phyloP scores from a whole-genome alignment of 2,329 filamentous ascomycete genomes.

The Trichothecium sympodiale region DNA sequence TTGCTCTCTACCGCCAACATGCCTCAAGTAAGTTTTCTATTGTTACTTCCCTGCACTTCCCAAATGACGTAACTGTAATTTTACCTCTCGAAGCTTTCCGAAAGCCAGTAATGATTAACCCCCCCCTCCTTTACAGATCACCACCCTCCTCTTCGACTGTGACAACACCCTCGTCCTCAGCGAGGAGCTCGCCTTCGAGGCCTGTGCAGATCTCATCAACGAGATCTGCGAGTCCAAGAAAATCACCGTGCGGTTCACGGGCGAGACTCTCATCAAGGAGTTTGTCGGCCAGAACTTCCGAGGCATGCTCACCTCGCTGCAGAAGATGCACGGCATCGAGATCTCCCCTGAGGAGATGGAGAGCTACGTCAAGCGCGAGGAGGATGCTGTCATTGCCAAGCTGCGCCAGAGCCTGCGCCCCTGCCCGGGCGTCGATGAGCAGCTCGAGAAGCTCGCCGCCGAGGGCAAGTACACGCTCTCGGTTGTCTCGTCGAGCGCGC shows the following conservation, averaged over 20 bases:
- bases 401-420: constrained; percentile 56
- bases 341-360: constrained; percentile 60
- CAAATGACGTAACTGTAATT: not conserved
- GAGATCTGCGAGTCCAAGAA: constrained; percentile 61
- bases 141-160: constrained; percentile 63
- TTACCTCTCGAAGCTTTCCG: not conserved
- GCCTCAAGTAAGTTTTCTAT: constrained; percentile 17
- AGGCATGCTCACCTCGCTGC: constrained; percentile 72
- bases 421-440: constrained; percentile 56
- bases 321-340: constrained; percentile 63
- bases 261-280: constrained; percentile 66
- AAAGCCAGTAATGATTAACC: not conserved
- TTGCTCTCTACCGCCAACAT: constrained; percentile 15
- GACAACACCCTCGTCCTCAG: constrained; percentile 92
- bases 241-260: constrained; percentile 60
- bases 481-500: constrained; percentile 72
- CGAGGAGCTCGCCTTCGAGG: constrained; percentile 83
- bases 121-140: constrained; percentile 37
- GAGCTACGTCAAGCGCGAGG: constrained; percentile 63
- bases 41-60: not conserved
- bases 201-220: constrained; percentile 82
- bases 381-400: constrained; percentile 75
- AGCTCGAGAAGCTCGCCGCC: constrained; percentile 53
- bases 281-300: constrained; percentile 94
- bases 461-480: constrained; percentile 59